A percentile compares a stretch with the other conserved stretches of the same genome.
These are phyloP conservation scores for Neurospora sp. DNA, from an alignment of 2,329 filamentous ascomycete genomes.

Conservation along the genomic window DNA sequence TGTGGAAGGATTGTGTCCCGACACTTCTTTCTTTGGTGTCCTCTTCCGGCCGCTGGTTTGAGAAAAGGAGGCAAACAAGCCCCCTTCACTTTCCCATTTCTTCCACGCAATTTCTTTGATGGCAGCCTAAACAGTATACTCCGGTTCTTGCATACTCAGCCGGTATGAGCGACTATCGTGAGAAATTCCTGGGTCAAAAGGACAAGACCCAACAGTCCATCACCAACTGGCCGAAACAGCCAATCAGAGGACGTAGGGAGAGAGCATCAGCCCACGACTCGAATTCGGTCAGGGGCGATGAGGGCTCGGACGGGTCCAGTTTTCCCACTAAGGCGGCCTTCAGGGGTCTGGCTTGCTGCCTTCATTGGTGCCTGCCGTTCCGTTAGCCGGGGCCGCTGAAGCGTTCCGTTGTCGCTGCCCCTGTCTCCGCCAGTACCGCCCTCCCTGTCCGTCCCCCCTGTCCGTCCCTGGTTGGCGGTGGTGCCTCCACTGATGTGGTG, in stretches of 20 bases:
- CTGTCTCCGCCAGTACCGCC: not conserved
- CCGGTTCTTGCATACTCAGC: not conserved
- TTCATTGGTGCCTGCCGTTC: not conserved
- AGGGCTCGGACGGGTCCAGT: not conserved
- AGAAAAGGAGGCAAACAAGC: not conserved
- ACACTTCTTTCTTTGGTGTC: not conserved
- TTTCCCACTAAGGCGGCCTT: not conserved
- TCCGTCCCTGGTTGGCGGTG: not conserved
- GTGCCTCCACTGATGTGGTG: not conserved
- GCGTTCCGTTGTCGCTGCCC: not conserved
- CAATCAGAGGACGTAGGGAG: too few species aligned
- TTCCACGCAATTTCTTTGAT: not conserved
- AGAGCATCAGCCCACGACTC: not conserved
- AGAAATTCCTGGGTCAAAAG: not conserved
- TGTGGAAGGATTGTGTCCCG: not conserved
- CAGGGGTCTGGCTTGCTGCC: not conserved
- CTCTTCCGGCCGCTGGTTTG: not conserved
- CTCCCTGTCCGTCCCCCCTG: not conserved
- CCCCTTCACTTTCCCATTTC: not conserved
- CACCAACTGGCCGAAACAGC: too few species aligned
- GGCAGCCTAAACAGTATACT: not conserved
- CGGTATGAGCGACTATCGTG: not conserved
- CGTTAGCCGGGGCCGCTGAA: not conserved
- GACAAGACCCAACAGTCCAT: too few species aligned
- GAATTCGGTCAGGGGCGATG: not conserved